These are phyloP conservation scores for Alternaria sp. DNA, from an alignment of 2,329 filamentous ascomycete species.

Conservation along the genomic window DNA sequence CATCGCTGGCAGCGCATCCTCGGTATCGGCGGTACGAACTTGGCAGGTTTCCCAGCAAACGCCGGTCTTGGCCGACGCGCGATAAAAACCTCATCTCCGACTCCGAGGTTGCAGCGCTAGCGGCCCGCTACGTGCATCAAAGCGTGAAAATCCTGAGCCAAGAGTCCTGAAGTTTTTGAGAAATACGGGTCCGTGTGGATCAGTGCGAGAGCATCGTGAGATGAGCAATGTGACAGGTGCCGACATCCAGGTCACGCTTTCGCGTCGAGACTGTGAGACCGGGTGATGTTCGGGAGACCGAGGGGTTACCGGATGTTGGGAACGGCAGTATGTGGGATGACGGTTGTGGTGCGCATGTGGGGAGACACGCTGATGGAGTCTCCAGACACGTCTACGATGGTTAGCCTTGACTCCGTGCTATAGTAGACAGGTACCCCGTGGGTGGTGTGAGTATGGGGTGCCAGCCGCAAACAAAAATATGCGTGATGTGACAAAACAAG, in stretches of 20 bases:
- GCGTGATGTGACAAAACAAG: neutral
- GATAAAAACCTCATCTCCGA: slow-evolving; percentile 18
- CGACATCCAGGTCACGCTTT: neutral
- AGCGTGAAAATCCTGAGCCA: slow-evolving; percentile 16
- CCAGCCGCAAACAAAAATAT: neutral
- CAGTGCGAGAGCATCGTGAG: slow-evolving; percentile 6
- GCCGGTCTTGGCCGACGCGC: slow-evolving; percentile 32
- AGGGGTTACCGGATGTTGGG: neutral
- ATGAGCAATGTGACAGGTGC: slow-evolving; percentile 10
- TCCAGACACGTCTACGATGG: slow-evolving; percentile 3
- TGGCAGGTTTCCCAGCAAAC: neutral
- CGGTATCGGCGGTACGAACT: neutral
- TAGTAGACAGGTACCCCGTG: neutral
- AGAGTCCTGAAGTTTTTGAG: slow-evolving; percentile 23
- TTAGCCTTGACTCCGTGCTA: slow-evolving; percentile 7
- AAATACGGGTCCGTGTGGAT: slow-evolving; percentile 32
- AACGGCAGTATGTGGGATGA: slow-evolving; percentile 9
- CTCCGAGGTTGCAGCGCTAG: slow-evolving; percentile 33
- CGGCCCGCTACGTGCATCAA: slow-evolving; percentile 20
- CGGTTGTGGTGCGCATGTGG: slow-evolving; percentile 1
- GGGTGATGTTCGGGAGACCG: slow-evolving; percentile 18
- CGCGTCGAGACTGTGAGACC: slow-evolving; percentile 17
- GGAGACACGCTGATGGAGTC: slow-evolving; percentile 2
- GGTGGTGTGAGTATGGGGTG: neutral
- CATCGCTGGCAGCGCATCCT: neutral